Evolutionary conservation across 345 rosid genomes (phyloP).

Genomic region (Moricandia arvensis): DNA sequence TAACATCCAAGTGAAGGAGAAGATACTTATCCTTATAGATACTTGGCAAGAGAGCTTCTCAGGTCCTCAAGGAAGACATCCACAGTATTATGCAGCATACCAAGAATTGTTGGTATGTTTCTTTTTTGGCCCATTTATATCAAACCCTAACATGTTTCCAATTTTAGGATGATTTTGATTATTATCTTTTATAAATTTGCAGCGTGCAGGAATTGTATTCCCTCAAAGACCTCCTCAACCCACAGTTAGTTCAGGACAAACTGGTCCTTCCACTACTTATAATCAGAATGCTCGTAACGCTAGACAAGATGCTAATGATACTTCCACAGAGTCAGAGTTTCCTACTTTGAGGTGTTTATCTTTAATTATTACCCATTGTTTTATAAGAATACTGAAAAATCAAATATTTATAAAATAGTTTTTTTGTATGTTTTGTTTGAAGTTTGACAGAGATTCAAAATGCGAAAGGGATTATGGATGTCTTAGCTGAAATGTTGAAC

Average conservation of each 20-base stretch:
- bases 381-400: neutral
- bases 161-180: neutral
- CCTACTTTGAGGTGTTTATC: conserved; percentile 75
- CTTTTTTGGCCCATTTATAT: neutral
- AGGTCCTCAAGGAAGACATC: conserved; percentile 92
- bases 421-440: conserved; percentile 13
- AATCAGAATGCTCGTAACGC: conserved; percentile 57
- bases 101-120: conserved; percentile 87
- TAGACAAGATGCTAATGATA: conserved; percentile 55
- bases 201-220: conserved; percentile 95
- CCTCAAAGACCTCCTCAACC: conserved; percentile 81
- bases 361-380: neutral
- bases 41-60: conserved; percentile 99
- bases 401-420: neutral
- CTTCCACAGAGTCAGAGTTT: conserved; percentile 78
- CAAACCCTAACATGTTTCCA: neutral
- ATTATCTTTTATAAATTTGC: conserved; percentile 30
- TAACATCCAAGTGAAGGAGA: conserved; percentile 85
- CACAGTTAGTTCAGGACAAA: conserved; percentile 68
- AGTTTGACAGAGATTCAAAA: conserved; percentile 97
- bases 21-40: conserved; percentile 83
- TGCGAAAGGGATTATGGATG: conserved; percentile 96
- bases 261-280: conserved; percentile 62
- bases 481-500: conserved; percentile 90
- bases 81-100: conserved; percentile 95